Base-by-base conservation (phyloP, 2,329 filamentous ascomycete genomes). In the Penicillium sp. region DNA sequence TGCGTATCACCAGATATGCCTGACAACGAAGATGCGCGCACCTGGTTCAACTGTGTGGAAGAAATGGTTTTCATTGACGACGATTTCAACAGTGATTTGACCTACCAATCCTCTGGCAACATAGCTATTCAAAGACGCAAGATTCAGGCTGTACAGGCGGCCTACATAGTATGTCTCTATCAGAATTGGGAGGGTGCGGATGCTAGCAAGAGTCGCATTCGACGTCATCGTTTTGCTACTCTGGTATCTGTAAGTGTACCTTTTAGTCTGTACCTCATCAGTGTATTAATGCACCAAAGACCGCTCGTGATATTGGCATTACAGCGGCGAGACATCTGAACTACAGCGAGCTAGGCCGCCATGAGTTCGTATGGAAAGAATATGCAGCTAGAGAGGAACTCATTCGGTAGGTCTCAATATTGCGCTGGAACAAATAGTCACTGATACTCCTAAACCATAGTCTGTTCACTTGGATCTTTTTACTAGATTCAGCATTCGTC, bases 181-280 rank as follows among this genome's bases (percentile, higher is more conserved):
- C 74, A 76, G 50, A 76, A 75, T 48, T 76, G 74, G 74, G 72
- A 76, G 55, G 74, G 74, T 0, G 63, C 62, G 1, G 70, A 74
- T 56, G 49, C 64, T 7, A 69, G 65, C 45, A 76, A 75, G 59
- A 58, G 67, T 6, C 65, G 74, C 3, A 71, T 76, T 31, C 72
- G 75, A 5, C 66, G 73, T 3, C 66, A 72, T 53, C 67, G 74
- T 2, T 76, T 72, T 50, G 66, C 66, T 23, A 72, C 66, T 0
- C 62, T 75, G 1, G 70, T 75, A n/a, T 73, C 31, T 33, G 31
- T 33, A 33, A 33, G 31, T 33, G 31, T 33, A 6, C 11, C 31
- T 33, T 33, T 13, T 5, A 15, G 31, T 15, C 11, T 33, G 31
- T 33, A 13, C 5, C 31, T 15, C 31, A 33, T 33, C 31, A 15